phyloP scores from a whole-genome alignment of 768 basidiomycete genomes.

The Rhizopogon salebrosus region DNA sequence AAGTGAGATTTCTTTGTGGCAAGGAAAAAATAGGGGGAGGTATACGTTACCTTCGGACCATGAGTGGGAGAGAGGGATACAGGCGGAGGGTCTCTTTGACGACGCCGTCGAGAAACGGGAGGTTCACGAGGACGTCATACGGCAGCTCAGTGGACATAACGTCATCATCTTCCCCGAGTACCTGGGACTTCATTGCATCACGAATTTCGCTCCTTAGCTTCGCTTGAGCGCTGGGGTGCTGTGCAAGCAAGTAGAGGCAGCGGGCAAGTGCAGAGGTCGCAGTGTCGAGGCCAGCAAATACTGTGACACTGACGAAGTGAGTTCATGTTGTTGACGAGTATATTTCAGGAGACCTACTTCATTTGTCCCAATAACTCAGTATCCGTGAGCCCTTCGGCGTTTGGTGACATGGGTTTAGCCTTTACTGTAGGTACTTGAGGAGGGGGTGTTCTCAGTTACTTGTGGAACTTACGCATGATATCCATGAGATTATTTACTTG shows the following conservation, averaged over 20 bases:
- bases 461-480: slow-evolving; percentile 36
- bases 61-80: slow-evolving; percentile 18
- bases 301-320: slow-evolving; percentile 30
- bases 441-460: neutral
- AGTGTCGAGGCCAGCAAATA: slow-evolving; percentile 41
- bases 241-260: slow-evolving; percentile 30
- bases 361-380: slow-evolving; percentile 44
- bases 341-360: slow-evolving; percentile 30
- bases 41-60: slow-evolving; percentile 18
- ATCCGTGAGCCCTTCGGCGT: slow-evolving; percentile 34
- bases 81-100: slow-evolving; percentile 36
- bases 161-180: neutral
- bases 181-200: slow-evolving; percentile 9
- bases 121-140: slow-evolving; percentile 32
- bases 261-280: slow-evolving; percentile 37
- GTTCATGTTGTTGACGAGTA: neutral
- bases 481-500: slow-evolving; percentile 46
- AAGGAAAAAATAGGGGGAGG: too few relatives aligned
- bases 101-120: slow-evolving; percentile 34
- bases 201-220: slow-evolving; percentile 33
- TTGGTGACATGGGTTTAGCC: slow-evolving; percentile 31
- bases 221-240: slow-evolving; percentile 33
- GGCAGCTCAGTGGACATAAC: slow-evolving; percentile 15
- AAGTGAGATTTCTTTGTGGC: neutral
- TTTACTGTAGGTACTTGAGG: slow-evolving; percentile 20